Percentiles rank a stretch among this genome's conserved stretches.
phyloP scores from a whole-genome alignment of 2,329 filamentous ascomycete genomes.

The Colletotrichum sp. region DNA sequence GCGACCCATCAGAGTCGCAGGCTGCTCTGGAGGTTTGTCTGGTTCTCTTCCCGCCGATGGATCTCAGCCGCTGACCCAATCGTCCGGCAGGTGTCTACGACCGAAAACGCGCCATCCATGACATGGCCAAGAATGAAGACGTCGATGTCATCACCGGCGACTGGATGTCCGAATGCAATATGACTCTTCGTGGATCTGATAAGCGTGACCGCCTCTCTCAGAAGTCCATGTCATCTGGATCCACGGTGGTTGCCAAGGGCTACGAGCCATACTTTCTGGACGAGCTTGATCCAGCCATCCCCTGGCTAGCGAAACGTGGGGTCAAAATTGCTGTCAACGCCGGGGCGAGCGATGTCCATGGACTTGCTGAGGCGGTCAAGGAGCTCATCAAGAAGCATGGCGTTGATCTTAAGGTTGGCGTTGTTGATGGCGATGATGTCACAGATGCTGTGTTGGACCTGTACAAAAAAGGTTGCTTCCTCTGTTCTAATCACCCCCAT shows the following conservation, averaged over 20 bases:
- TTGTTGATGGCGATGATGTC: conserved; percentile 39
- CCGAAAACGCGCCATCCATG: conserved; percentile 33
- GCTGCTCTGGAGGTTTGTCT: background rate
- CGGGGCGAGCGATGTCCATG: conserved; percentile 35
- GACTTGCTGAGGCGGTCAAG: conserved; percentile 24
- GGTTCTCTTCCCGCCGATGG: fast-evolving
- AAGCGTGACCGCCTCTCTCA: conserved; percentile 29
- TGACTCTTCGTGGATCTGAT: conserved; percentile 32
- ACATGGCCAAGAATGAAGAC: conserved; percentile 29
- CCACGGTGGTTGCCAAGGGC: conserved; percentile 30
- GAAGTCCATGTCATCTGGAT: conserved; percentile 29
- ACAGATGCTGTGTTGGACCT: conserved; percentile 29
- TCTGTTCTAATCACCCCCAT: too few species aligned
- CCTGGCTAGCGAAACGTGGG: conserved; percentile 30
- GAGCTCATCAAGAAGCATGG: conserved; percentile 31
- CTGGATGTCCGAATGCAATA: conserved; percentile 36
- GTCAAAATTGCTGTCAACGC: conserved; percentile 42
- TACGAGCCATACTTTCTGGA: conserved; percentile 47
- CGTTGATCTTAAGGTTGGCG: conserved; percentile 35
- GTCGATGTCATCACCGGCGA: conserved; percentile 35
- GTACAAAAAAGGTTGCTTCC: conserved; percentile 18
- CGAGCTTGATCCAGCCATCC: conserved; percentile 33
- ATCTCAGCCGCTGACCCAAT: background rate
- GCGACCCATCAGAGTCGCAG: background rate
- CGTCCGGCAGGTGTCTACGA: conserved; percentile 40